phyloP scores from a whole-genome alignment of 768 basidiomycete genomes.

The Termitomyces sp. region DNA sequence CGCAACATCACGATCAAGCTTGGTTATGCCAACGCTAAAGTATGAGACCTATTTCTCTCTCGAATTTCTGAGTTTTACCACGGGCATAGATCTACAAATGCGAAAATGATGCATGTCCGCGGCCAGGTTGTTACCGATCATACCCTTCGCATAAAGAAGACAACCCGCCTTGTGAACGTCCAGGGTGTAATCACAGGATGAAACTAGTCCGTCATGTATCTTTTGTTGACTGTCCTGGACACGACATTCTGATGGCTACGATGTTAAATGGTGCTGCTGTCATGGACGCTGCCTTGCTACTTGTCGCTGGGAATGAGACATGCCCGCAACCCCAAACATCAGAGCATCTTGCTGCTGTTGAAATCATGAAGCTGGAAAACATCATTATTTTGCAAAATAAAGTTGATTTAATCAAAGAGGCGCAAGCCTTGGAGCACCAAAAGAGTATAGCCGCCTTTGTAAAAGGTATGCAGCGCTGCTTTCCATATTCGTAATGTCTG shows the following conservation, averaged over 20 bases:
- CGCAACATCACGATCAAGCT: slow-evolving; percentile 99
- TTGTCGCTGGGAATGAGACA: slow-evolving; percentile 97
- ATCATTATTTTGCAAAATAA: slow-evolving; percentile 99
- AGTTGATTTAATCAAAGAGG: slow-evolving; percentile 95
- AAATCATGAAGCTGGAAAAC: slow-evolving; percentile 98
- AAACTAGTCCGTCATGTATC: slow-evolving; percentile 94
- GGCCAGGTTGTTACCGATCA: slow-evolving; percentile 91
- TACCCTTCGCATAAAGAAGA: slow-evolving; percentile 95
- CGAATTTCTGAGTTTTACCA: slow-evolving; percentile 12
- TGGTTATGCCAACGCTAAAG: slow-evolving; percentile 98
- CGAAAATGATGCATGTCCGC: slow-evolving; percentile 86
- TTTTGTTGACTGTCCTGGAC: slow-evolving; percentile 96
- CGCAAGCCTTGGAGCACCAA: slow-evolving; percentile 91
- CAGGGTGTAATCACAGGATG: slow-evolving; percentile 88
- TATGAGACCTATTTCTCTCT: slow-evolving; percentile 28
- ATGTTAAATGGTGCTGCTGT: slow-evolving; percentile 99
- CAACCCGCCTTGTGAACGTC: slow-evolving; percentile 87
- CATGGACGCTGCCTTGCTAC: slow-evolving; percentile 96
- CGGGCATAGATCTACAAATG: slow-evolving; percentile 89
- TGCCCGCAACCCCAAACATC: slow-evolving; percentile 99
- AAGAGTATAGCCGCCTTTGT: slow-evolving; percentile 95
- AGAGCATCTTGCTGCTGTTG: slow-evolving; percentile 96
- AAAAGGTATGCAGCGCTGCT: slow-evolving; percentile 53
- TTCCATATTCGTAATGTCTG: neutral
- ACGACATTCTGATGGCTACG: slow-evolving; percentile 99